Evolutionary conservation across 495 filamentous ascomycete genomes (phyloP), one percentile per base, ranked within the genome.

Genomic region (Aspergillus mulundensis): DNA sequence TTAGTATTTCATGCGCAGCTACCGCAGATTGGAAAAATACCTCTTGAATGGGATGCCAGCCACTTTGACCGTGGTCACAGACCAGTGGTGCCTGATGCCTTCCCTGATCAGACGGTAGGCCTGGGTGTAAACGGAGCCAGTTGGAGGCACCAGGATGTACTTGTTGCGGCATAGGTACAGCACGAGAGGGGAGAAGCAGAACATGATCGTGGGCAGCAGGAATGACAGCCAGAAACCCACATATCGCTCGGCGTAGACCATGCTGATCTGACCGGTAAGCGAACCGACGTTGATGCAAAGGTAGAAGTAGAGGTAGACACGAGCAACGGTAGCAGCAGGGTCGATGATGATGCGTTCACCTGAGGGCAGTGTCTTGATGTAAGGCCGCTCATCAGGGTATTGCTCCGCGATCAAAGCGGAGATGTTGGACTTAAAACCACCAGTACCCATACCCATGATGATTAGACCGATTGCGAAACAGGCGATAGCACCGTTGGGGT

Each of bases 201-300:
- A 75, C 58, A 79, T 54, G 20, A 70, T 58, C 1, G 84, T 87
- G 7, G 86, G 85, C 20, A 87, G 69, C 2, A 77, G 70, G 66
- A 65, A 87, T 0, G 85, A 77, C 21, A 90, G 76, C 77, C 82
- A 91, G 73, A 89, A 91, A 19, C 88, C 88, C 53, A 90, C 84
- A 51, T 88, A 88, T 55, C 86, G 81, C 68, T 87, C 85, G 16
- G 79, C 79, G 61, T 86, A 87, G 15, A 82, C 79, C 82, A 85
- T 79, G 36, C 62, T 64, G 41, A 78, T 60, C 57, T 73, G 70
- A 16, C 75, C 83, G 25, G 72, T 32, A 12, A 87, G 63, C 1
- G 84, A 73, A 39, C 86, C 86, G 41, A 87, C 63, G 63, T 89
- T 89, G 77, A 91, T 85, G 70, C 87, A 86, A 59, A 72, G 40